Conservation (phyloP, 768 basidiomycete genomes). For the Lentinula lateritia region DNA sequence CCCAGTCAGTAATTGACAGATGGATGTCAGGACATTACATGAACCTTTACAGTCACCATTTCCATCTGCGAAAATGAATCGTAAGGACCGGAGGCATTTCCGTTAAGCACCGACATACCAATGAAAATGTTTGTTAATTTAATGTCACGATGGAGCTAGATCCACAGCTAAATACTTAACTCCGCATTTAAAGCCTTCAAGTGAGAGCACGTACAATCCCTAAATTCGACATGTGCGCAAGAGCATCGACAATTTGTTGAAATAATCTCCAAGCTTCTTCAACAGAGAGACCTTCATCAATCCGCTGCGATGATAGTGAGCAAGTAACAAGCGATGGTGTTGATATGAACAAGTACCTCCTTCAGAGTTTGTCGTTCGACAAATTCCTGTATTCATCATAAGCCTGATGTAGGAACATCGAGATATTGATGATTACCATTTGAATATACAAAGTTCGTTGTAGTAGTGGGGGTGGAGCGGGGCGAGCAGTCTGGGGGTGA, state of each 20-base stretch:
- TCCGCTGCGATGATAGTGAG: conserved; percentile 36
- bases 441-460: conserved; percentile 83
- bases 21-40: background rate
- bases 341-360: conserved; percentile 44
- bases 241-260: conserved; percentile 83
- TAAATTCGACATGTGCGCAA: conserved; percentile 82
- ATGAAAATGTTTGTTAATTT: conserved; percentile 95
- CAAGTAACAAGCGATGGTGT: background rate
- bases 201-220: conserved; percentile 55
- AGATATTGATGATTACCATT: conserved; percentile 52
- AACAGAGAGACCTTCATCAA: conserved; percentile 77
- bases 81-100: background rate
- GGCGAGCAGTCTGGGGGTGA: background rate
- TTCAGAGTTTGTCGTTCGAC: conserved; percentile 87
- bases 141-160: conserved; percentile 76
- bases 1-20: background rate
- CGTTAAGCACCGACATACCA: conserved; percentile 38
- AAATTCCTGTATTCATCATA: conserved; percentile 55
- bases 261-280: conserved; percentile 89
- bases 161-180: background rate
- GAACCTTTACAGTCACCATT: conserved; percentile 71
- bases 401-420: too few relatives aligned
- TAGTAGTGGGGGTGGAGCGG: conserved; percentile 21
- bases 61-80: conserved; percentile 43
- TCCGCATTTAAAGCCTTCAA: background rate